A percentile compares a stretch with the other conserved stretches of the same genome.
phyloP scores from a whole-genome alignment of 352 stramenopile species.

The Aphanomyces astaci region DNA sequence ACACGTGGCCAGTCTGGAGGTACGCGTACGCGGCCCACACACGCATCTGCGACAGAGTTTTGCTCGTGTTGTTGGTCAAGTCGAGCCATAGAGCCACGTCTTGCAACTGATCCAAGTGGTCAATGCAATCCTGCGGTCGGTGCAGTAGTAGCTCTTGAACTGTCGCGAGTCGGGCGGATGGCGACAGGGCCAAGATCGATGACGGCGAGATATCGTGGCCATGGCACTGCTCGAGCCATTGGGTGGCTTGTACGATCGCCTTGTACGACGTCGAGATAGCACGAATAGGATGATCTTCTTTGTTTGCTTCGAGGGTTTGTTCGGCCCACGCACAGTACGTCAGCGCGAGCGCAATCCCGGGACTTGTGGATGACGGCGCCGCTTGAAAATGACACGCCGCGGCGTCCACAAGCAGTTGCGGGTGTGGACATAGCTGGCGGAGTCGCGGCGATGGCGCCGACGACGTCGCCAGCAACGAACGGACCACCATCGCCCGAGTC shows the following conservation, averaged over 20 bases:
- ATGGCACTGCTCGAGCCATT: constrained; percentile 9
- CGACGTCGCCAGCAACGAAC: not conserved
- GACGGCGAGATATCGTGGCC: not conserved
- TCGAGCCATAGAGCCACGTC: constrained; percentile 4
- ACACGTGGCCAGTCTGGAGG: not conserved
- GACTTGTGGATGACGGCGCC: not conserved
- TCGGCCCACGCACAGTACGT: constrained; percentile 2
- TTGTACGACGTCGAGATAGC: not conserved
- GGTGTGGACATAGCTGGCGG: not conserved
- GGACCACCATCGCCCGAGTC: not conserved
- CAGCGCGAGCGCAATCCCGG: not conserved
- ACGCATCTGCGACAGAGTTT: not conserved
- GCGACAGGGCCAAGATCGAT: not conserved
- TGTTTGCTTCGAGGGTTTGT: not conserved
- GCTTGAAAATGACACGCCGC: not conserved
- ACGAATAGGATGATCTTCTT: not conserved
- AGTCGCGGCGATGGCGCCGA: not conserved
- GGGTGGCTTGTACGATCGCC: not conserved
- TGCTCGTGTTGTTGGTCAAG: not conserved
- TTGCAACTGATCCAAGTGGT: not conserved
- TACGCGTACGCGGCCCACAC: constrained; percentile 15
- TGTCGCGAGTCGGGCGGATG: not conserved
- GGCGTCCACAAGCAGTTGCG: not conserved
- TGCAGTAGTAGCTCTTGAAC: constrained; percentile 6
- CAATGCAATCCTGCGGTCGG: not conserved